Percentiles rank a stretch among this genome's conserved stretches.
phyloP scores from a whole-genome alignment of 306 rosid species.

The Malus sieversii region DNA sequence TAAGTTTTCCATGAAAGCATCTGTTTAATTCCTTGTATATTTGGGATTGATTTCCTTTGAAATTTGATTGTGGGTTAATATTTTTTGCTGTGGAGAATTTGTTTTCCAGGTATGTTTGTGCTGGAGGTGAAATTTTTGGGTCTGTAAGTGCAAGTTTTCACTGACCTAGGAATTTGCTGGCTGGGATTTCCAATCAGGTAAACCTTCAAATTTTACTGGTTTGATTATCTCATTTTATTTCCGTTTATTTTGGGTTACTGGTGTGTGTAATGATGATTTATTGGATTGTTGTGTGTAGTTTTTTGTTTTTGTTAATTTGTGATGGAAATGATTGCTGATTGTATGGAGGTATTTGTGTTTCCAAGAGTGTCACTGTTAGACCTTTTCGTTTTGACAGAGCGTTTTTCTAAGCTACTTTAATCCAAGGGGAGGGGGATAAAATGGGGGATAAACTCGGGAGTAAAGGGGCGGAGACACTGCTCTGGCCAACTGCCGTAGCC shows the following conservation, averaged over 20 bases:
- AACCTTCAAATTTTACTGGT: neutral
- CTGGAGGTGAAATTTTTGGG: slow-evolving; percentile 11
- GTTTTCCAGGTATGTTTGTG: slow-evolving; percentile 3
- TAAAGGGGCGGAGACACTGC: too few species aligned
- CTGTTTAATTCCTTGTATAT: neutral
- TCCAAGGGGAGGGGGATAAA: too few species aligned
- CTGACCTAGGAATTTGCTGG: slow-evolving; percentile 11
- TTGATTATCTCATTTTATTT: neutral
- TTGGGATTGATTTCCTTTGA: neutral
- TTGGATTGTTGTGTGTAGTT: neutral
- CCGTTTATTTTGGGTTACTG: neutral
- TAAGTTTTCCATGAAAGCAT: neutral
- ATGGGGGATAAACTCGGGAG: too few species aligned
- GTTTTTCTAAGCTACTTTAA: too few species aligned
- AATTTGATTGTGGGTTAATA: slow-evolving; percentile 12
- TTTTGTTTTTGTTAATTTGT: neutral
- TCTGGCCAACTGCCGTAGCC: too few species aligned
- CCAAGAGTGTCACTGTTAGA: neutral
- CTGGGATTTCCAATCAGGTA: slow-evolving; percentile 22
- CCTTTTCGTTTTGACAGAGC: too few species aligned
- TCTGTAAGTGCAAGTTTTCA: slow-evolving; percentile 15
- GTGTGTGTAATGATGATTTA: too few species aligned
- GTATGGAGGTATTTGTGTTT: neutral
- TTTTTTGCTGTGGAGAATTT: neutral
- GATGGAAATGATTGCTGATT: slow-evolving; percentile 6